Evolutionary conservation across 768 basidiomycete species (phyloP).

Genomic region (Saitozyma sp.): DNA sequence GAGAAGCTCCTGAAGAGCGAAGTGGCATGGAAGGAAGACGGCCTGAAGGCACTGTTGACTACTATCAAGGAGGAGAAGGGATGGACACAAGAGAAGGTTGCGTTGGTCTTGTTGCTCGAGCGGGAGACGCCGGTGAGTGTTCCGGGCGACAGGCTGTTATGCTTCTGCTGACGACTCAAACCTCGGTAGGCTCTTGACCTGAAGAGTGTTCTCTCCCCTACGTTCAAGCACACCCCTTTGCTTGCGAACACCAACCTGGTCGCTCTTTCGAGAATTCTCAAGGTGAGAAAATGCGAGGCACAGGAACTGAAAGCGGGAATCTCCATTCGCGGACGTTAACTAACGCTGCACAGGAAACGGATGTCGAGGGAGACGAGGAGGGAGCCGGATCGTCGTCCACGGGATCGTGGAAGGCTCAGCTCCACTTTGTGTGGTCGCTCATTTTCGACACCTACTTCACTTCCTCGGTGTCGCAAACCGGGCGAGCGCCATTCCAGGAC

Average conservation of each 20-base stretch:
- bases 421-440: conserved; percentile 88
- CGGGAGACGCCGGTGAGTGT: conserved; percentile 57
- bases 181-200: conserved; percentile 62
- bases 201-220: conserved; percentile 65
- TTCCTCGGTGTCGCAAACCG: conserved; percentile 47
- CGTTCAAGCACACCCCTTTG: conserved; percentile 73
- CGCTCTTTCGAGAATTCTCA: conserved; percentile 72
- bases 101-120: conserved; percentile 72
- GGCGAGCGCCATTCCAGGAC: conserved; percentile 74
- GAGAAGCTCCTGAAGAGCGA: conserved; percentile 63
- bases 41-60: conserved; percentile 59
- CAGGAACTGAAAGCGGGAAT: neutral
- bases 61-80: conserved; percentile 59
- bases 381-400: conserved; percentile 58
- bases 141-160: neutral
- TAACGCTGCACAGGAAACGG: conserved; percentile 45
- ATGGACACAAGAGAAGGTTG: conserved; percentile 90
- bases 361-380: conserved; percentile 61
- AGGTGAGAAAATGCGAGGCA: conserved; percentile 57
- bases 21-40: conserved; percentile 71
- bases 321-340: conserved; percentile 4
- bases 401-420: conserved; percentile 76
- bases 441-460: conserved; percentile 73
- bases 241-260: conserved; percentile 72
- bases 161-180: neutral